Conservation (phyloP, 164 flowering plant genomes). For the Vitis rupestris region DNA sequence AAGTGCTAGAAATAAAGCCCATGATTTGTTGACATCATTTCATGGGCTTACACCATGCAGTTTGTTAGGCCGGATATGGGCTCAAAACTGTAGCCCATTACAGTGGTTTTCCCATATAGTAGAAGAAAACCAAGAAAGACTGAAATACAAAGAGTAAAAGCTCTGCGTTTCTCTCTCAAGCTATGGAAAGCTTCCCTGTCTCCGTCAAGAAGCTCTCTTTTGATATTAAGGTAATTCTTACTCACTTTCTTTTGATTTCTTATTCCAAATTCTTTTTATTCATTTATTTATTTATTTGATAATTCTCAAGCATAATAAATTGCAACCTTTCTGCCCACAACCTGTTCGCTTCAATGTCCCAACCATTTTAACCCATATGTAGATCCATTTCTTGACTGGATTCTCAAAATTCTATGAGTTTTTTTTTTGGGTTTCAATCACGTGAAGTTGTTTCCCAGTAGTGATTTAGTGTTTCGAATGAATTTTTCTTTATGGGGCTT, state of each 20-base stretch:
- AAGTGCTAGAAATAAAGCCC: too few species aligned
- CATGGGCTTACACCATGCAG: too few species aligned
- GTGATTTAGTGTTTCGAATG: too few species aligned
- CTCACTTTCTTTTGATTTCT: not conserved
- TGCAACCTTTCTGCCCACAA: not conserved
- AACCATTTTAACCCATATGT: not conserved
- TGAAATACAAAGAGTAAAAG: too few species aligned
- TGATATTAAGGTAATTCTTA: constrained; percentile 36
- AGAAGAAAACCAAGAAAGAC: too few species aligned
- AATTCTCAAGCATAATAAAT: not conserved
- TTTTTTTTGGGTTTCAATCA: not conserved
- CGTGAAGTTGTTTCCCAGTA: not conserved
- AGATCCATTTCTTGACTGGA: too few species aligned
- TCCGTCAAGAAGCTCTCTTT: constrained; percentile 35
- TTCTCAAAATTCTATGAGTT: not conserved
- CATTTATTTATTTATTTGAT: not conserved
- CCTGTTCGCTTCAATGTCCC: not conserved
- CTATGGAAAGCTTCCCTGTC: constrained; percentile 33
- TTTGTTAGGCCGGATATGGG: too few species aligned
- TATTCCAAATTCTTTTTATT: not conserved
- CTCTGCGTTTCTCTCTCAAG: not conserved
- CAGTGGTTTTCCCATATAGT: too few species aligned
- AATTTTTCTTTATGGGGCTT: too few species aligned
- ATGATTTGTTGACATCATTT: too few species aligned
- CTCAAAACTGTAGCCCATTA: too few species aligned